Evolutionary conservation across 257 asterid species (phyloP), one percentile per base, ranked within the genome.

Genomic region (Solanum piurae): DNA sequence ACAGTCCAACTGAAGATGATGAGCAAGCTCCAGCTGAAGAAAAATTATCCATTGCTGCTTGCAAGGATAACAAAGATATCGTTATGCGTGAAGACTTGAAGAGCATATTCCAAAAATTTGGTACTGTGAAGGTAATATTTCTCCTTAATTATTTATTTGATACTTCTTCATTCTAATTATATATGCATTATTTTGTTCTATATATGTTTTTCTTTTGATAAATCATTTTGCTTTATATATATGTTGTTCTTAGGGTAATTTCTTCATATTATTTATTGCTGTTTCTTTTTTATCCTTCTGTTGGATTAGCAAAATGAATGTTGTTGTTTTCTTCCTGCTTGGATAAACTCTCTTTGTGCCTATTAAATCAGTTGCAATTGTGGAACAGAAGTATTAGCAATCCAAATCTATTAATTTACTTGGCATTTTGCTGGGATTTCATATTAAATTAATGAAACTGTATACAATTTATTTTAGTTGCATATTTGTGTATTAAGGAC

Each of bases 81-180:
- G 98, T 97, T 85, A 68, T 93, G 86, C 96, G 99, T 86, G 99
- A 97, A 92, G 99, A 97, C 89, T 90, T 97, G 18, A 96, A 91
- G 92, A 85, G 85, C 25, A 82, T 94, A 87, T 94, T 97, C 89
- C 89, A 89, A 84, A 94, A 94, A 87, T 97, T 92, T 88, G 99
- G 99, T 82, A 89, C 88, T 58, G 96, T 97, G 49, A 96, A 96
- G 99, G 99, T 97, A 92, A 83, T 18, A 18, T 52, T 46, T 31
- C 18, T 36, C 13, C 37, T 6, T 42, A 25, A 62, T 38, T 66
- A 66, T n/a, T 60, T 27, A 23, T 38, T 36, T 58, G 71, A 60
- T 12, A 18, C 33, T 60, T 83, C 14, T 60, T 23, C 73, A 83
- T 58, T 37, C n/a, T 42, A 52, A 33, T 55, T 10, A 23, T 33